Percentiles rank a stretch among this genome's conserved stretches.
Conservation (phyloP, 78 protist genomes). For the Neovahlkampfia damariscottae region DNA sequence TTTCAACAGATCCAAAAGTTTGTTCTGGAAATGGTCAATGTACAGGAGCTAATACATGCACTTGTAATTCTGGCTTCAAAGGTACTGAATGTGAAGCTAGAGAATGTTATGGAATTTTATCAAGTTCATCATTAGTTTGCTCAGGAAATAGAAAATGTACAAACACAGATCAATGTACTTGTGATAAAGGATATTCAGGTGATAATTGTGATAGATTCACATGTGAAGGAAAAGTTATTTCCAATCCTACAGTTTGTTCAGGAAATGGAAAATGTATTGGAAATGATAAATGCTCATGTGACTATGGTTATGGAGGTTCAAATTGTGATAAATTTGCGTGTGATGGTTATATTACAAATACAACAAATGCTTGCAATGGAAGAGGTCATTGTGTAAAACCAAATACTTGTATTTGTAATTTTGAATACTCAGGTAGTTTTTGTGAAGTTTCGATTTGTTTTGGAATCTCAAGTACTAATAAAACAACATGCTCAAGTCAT, state of each 20-base stretch:
- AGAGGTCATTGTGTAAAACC: background rate
- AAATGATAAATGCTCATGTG: background rate
- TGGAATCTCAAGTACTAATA: background rate
- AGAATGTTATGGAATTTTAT: background rate
- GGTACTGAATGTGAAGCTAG: background rate
- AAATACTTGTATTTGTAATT: background rate
- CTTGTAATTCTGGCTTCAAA: background rate
- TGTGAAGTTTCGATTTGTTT: background rate
- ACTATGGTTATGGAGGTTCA: background rate
- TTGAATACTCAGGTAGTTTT: background rate
- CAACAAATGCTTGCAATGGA: too few species aligned
- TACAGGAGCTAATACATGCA: background rate
- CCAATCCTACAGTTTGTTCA: background rate
- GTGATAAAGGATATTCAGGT: background rate
- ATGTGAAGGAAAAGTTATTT: background rate
- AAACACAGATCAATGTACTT: background rate
- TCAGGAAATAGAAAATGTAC: background rate
- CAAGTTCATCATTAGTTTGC: background rate
- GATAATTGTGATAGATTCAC: background rate
- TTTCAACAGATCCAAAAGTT: background rate
- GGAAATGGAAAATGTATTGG: background rate
- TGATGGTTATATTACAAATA: too few species aligned
- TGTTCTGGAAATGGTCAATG: background rate
- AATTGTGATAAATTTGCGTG: background rate
- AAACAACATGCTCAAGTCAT: background rate